phyloP scores from a whole-genome alignment of 2,329 filamentous ascomycete species.

The Bipolaris oryzae region DNA sequence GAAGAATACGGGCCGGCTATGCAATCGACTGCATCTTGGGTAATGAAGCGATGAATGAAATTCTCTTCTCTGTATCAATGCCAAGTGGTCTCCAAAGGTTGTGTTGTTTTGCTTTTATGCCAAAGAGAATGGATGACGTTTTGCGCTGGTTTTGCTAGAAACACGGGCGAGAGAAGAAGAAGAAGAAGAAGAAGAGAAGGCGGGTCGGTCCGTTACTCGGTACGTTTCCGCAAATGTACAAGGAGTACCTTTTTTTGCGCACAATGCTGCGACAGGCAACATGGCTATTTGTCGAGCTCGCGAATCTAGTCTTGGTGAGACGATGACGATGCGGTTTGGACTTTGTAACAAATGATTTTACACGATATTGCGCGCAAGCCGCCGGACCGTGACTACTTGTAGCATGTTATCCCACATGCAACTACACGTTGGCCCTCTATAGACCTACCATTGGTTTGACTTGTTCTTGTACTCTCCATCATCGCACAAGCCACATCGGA shows the following conservation, averaged over 20 bases:
- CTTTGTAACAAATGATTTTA: not conserved
- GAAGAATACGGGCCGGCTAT: not conserved
- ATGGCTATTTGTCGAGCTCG: not conserved
- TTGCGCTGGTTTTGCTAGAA: no score
- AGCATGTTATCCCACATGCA: not conserved
- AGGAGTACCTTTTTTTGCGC: not conserved
- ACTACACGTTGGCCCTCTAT: not conserved
- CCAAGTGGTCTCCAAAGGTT: no score
- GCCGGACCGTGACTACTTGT: not conserved
- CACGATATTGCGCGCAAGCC: not conserved
- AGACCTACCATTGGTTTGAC: not conserved
- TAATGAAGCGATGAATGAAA: slow-evolving; percentile 2
- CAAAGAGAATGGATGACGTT: not conserved
- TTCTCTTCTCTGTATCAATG: slow-evolving; percentile 1
- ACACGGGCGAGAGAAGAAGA: not conserved
- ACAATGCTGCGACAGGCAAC: not conserved
- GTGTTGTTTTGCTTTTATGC: not conserved
- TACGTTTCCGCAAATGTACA: not conserved
- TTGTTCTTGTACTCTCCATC: no score
- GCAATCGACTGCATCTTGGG: not conserved
- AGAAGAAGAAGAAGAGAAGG: not conserved
- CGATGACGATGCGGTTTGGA: not conserved
- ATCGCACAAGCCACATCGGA: not conserved
- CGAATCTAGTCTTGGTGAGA: no score
- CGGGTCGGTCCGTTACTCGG: not conserved